Conservation (phyloP, 2,329 filamentous ascomycete species). For the Celoporthe dispersa region DNA sequence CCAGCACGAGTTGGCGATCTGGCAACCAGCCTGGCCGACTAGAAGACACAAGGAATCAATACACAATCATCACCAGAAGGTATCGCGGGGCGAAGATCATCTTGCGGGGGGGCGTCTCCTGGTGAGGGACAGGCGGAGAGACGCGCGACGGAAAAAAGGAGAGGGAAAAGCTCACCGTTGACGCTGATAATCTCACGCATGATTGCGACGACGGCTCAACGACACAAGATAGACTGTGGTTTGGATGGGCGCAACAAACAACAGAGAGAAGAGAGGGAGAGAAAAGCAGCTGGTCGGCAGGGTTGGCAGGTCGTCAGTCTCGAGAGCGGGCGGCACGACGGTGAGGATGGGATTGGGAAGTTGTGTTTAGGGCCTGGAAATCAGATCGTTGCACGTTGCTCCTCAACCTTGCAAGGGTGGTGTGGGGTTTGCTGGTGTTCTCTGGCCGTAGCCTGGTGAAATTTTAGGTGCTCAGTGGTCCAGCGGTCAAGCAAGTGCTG, state of each 20-base stretch:
- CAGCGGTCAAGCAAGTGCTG: not conserved
- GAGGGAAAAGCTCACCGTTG: slow-evolving; percentile 74
- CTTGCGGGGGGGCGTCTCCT: slow-evolving; percentile 39
- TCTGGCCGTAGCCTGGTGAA: slow-evolving; percentile 10
- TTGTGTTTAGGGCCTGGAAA: slow-evolving; percentile 20
- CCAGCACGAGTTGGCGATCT: slow-evolving; percentile 99
- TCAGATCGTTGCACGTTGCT: slow-evolving; percentile 12
- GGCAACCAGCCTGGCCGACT: slow-evolving; percentile 99
- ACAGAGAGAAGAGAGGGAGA: slow-evolving; percentile 38
- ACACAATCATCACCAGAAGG: slow-evolving; percentile 33
- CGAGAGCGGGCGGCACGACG: slow-evolving; percentile 31
- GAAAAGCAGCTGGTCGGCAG: slow-evolving; percentile 12
- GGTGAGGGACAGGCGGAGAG: slow-evolving; percentile 44
- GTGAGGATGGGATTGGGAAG: slow-evolving; percentile 28
- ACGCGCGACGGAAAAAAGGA: slow-evolving; percentile 35
- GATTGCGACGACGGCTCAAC: slow-evolving; percentile 50
- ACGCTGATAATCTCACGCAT: slow-evolving; percentile 99
- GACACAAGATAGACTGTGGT: slow-evolving; percentile 31
- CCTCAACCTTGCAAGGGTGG: slow-evolving; percentile 12
- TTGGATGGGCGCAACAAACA: slow-evolving; percentile 39
- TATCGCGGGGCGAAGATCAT: slow-evolving; percentile 31
- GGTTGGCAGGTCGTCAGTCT: slow-evolving; percentile 32
- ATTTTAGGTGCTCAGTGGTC: not conserved
- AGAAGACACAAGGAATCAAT: slow-evolving; percentile 57
- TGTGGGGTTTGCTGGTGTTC: slow-evolving; percentile 11